These are phyloP conservation scores for Trichosporon sp. DNA, from an alignment of 1,284 basidiomycete species.

Conservation along the genomic window DNA sequence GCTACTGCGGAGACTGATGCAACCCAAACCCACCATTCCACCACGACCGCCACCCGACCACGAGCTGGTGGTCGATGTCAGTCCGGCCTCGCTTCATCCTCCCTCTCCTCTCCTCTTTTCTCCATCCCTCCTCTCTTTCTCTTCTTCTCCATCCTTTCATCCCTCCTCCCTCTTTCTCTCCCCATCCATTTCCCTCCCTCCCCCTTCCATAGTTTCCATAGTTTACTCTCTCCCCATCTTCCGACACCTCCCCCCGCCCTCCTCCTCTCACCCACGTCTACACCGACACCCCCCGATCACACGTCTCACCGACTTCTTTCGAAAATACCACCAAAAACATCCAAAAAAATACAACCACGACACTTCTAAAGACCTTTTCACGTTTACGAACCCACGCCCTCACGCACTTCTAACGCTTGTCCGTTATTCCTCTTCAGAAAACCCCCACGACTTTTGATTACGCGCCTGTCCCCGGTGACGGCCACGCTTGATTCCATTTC, in stretches of 20 bases:
- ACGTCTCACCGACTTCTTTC: neutral
- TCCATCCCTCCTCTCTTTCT: neutral
- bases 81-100: neutral
- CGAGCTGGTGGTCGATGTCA: neutral
- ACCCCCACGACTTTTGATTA: slow-evolving; percentile 1
- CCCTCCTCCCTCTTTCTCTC: neutral
- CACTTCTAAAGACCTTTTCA: neutral
- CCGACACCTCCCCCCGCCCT: neutral
- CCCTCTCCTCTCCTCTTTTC: neutral
- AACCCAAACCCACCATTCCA: neutral
- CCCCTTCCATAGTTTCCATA: neutral
- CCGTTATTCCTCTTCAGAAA: neutral
- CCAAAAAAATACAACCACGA: slow-evolving; percentile 1
- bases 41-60: neutral
- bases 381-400: slow-evolving; percentile 6
- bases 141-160: slow-evolving; percentile 1
- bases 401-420: neutral
- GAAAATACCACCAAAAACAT: neutral
- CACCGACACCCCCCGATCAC: neutral
- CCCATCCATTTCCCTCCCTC: neutral
- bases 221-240: neutral
- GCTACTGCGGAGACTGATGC: neutral
- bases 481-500: neutral
- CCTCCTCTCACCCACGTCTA: neutral
- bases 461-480: neutral